phyloP scores from a whole-genome alignment of 306 rosid species.

The Oxytropis ochrocephala region DNA sequence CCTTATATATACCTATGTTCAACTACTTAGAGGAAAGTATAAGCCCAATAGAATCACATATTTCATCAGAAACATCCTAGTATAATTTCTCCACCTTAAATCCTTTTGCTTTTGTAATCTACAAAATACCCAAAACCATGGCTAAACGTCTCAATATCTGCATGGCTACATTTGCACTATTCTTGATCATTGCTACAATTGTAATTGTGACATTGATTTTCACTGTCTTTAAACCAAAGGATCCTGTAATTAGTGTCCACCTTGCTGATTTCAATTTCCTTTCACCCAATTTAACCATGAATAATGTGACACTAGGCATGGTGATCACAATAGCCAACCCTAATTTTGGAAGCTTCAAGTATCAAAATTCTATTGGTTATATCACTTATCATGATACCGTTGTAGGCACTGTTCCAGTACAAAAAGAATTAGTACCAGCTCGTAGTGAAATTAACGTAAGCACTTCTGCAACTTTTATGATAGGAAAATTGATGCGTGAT shows the following conservation, averaged over 20 bases:
- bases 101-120: neutral
- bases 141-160: slow-evolving; percentile 25
- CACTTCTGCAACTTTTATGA: slow-evolving; percentile 13
- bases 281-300: neutral
- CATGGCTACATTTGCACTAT: neutral
- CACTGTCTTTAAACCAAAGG: slow-evolving; percentile 35
- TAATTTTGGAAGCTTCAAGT: slow-evolving; percentile 22
- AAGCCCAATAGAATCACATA: neutral
- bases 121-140: slow-evolving; percentile 21
- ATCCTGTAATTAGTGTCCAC: slow-evolving; percentile 23
- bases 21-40: too few species aligned
- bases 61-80: neutral
- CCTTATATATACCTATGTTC: too few species aligned
- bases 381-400: slow-evolving; percentile 4
- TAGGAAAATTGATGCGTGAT: neutral
- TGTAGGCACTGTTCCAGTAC: slow-evolving; percentile 30
- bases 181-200: slow-evolving; percentile 5
- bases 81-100: neutral
- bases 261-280: slow-evolving; percentile 5
- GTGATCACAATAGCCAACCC: slow-evolving; percentile 31
- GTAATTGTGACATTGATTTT: slow-evolving; percentile 18
- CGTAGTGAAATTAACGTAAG: slow-evolving; percentile 4
- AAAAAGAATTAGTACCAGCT: slow-evolving; percentile 6
- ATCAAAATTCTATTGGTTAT: neutral
- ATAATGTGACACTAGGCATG: slow-evolving; percentile 20